Evolutionary conservation across 1,284 basidiomycete species (phyloP).

Genomic region (Cryptococcus maquisensis): DNA sequence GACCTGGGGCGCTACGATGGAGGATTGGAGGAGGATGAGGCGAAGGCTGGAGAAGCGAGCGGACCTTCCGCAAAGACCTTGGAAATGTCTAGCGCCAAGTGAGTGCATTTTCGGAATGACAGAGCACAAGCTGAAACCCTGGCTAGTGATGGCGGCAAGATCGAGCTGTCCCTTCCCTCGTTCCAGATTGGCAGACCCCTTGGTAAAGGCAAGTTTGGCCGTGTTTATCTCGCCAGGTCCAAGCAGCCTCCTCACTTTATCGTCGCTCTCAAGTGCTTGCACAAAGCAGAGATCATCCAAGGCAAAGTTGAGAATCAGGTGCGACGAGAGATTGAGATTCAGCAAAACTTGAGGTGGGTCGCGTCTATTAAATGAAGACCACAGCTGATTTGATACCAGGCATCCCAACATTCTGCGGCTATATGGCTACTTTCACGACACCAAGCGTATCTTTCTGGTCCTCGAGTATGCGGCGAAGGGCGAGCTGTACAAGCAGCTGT

Average conservation of each 20-base stretch:
- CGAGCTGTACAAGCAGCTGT: slow-evolving; percentile 92
- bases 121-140: neutral
- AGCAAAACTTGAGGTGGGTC: slow-evolving; percentile 74
- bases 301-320: slow-evolving; percentile 92
- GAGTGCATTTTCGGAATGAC: slow-evolving; percentile 28
- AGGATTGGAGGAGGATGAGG: slow-evolving; percentile 72
- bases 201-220: slow-evolving; percentile 97
- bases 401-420: slow-evolving; percentile 93
- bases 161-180: slow-evolving; percentile 58
- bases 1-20: slow-evolving; percentile 84
- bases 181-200: slow-evolving; percentile 95
- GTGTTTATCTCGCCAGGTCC: slow-evolving; percentile 97
- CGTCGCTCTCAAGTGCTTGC: slow-evolving; percentile 92
- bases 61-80: slow-evolving; percentile 70
- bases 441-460: slow-evolving; percentile 97
- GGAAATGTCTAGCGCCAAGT: slow-evolving; percentile 73
- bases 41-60: slow-evolving; percentile 53
- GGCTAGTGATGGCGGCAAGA: slow-evolving; percentile 49
- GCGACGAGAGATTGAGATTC: slow-evolving; percentile 96
- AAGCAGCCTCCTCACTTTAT: slow-evolving; percentile 84
- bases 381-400: slow-evolving; percentile 43
- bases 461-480: slow-evolving; percentile 94
- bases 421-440: slow-evolving; percentile 96
- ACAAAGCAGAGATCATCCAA: slow-evolving; percentile 92
- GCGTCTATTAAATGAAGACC: neutral